Conservation (phyloP, 495 filamentous ascomycete genomes). For the Xanthoparmelia taractica region DNA sequence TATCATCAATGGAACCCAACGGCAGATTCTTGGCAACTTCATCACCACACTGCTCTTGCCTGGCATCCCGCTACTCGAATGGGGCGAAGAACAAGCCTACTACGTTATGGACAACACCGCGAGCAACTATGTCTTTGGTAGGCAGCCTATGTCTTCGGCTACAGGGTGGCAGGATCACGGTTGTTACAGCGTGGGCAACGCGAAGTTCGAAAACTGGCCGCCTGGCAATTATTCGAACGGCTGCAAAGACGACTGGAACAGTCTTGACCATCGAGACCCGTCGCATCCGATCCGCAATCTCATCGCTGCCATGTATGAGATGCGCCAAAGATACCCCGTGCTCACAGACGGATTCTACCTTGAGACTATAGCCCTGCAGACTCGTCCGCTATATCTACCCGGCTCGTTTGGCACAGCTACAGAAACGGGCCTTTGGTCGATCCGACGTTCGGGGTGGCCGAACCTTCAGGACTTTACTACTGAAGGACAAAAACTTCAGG, state of each 20-base stretch:
- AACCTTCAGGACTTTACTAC: constrained; percentile 37
- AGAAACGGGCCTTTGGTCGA: constrained; percentile 43
- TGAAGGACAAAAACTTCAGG: constrained; percentile 38
- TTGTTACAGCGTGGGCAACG: constrained; percentile 43
- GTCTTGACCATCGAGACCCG: constrained; percentile 46
- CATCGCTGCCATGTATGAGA: constrained; percentile 42
- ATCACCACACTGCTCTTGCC: constrained; percentile 42
- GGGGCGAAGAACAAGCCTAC: constrained; percentile 49
- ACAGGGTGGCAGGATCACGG: constrained; percentile 47
- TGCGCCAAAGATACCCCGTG: constrained; percentile 40
- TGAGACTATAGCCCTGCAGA: constrained; percentile 37
- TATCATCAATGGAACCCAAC: constrained; percentile 41
- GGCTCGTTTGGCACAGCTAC: constrained; percentile 39
- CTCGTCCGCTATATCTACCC: constrained; percentile 37
- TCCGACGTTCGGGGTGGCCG: constrained; percentile 33
- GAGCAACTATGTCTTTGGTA: constrained; percentile 44
- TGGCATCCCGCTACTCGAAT: constrained; percentile 42
- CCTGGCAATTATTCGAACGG: constrained; percentile 36
- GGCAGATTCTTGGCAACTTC: constrained; percentile 40
- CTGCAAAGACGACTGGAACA: constrained; percentile 43
- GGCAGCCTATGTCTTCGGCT: constrained; percentile 42
- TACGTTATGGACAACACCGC: constrained; percentile 45
- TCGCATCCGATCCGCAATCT: constrained; percentile 44
- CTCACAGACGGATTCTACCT: constrained; percentile 43
- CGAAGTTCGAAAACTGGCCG: constrained; percentile 41